Percentiles rank a stretch among this genome's conserved stretches.
These are phyloP conservation scores for Symmetrospora coprosmae DNA, from an alignment of 768 basidiomycete genomes.

Conservation along the genomic window DNA sequence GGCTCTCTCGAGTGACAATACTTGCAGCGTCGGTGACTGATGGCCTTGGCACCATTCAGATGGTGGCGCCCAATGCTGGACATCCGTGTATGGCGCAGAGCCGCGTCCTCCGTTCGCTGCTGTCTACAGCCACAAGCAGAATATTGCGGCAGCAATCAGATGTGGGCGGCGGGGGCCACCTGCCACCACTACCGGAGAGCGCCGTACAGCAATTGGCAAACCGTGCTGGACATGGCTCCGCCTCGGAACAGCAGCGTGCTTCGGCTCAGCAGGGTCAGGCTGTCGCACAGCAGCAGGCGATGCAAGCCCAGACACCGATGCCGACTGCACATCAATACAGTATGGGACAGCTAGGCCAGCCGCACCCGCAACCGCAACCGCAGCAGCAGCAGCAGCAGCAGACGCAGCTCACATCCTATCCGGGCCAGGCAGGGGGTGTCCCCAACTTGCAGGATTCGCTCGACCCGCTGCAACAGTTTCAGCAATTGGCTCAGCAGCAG, in stretches of 20 bases:
- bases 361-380: neutral
- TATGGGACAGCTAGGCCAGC: too few species aligned
- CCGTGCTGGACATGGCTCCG: too few species aligned
- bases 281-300: too few species aligned
- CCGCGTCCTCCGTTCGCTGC: slow-evolving; percentile 7
- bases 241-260: too few species aligned
- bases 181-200: too few species aligned
- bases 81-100: slow-evolving; percentile 12
- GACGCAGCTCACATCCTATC: neutral
- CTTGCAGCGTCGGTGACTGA: neutral
- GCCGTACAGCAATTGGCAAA: too few species aligned
- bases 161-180: too few species aligned
- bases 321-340: too few species aligned
- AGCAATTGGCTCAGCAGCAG: neutral
- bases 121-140: slow-evolving; percentile 5
- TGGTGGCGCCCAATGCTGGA: slow-evolving; percentile 20
- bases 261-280: too few species aligned
- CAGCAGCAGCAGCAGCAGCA: neutral
- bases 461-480: neutral
- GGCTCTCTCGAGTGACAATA: neutral
- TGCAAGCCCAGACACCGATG: too few species aligned
- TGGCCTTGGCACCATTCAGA: neutral
- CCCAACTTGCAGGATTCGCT: neutral
- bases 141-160: too few species aligned
- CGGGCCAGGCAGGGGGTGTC: neutral